phyloP scores from a whole-genome alignment of 1,139 yeast genomes.

The Geotrichum histeridarum region DNA sequence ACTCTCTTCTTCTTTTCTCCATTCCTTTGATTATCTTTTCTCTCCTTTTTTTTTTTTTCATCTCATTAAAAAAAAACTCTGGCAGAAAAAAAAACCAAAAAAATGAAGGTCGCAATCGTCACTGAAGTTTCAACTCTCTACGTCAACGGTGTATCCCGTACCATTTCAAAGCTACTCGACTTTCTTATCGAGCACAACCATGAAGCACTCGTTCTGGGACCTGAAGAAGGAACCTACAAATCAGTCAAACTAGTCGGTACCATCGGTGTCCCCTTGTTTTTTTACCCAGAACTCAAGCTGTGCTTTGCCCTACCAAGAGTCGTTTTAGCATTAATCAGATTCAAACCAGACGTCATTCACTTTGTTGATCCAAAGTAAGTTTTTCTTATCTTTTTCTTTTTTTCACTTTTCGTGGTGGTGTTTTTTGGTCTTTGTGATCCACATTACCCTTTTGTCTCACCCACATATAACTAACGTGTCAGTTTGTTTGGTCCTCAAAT shows the following conservation, averaged over 20 bases:
- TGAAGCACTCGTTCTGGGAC: constrained; percentile 23
- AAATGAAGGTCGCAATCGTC: constrained; percentile 23
- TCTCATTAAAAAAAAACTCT: no score
- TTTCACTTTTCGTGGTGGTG: no score
- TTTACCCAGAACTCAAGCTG: constrained; percentile 25
- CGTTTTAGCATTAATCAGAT: constrained; percentile 16
- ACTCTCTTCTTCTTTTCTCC: no score
- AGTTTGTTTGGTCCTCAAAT: constrained; percentile 25
- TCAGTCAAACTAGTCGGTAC: constrained; percentile 22
- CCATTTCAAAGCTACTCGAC: constrained; percentile 22
- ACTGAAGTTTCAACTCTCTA: constrained; percentile 25
- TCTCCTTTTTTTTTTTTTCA: no score
- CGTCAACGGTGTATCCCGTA: constrained; percentile 25
- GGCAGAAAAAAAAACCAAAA: background rate
- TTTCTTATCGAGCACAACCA: constrained; percentile 21
- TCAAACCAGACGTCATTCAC: constrained; percentile 24
- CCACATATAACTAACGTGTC: background rate
- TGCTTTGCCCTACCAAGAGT: constrained; percentile 20
- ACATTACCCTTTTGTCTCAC: no score
- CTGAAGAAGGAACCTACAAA: constrained; percentile 21
- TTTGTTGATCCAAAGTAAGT: constrained; percentile 24
- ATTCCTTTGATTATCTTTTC: no score
- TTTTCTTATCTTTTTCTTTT: background rate
- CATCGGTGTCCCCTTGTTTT: constrained; percentile 23
- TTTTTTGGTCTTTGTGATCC: background rate